Percentiles rank a stretch among this genome's conserved stretches.
These are phyloP conservation scores for Tylopilus sp. DNA, from an alignment of 768 basidiomycete species.

Conservation along the genomic window DNA sequence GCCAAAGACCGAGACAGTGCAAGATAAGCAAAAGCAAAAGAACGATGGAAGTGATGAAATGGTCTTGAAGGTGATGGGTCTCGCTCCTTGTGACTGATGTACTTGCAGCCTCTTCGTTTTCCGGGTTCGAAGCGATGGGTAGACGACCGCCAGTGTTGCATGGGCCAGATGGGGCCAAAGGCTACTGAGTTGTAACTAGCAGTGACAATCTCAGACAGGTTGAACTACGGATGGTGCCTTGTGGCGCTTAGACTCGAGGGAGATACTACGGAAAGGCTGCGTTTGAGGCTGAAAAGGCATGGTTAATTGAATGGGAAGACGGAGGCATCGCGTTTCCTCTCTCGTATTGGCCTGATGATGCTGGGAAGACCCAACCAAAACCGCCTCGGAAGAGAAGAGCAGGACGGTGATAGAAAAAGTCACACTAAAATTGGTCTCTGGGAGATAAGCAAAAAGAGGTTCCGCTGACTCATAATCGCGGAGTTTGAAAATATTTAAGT, in stretches of 20 bases:
- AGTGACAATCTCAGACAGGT: background rate
- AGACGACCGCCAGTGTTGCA: background rate
- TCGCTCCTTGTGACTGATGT: background rate
- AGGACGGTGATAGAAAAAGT: background rate
- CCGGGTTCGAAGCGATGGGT: background rate
- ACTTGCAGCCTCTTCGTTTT: background rate
- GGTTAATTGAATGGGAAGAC: background rate
- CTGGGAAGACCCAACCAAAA: background rate
- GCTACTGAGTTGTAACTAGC: background rate
- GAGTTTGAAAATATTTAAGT: slow-evolving; percentile 14
- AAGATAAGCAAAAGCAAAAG: background rate
- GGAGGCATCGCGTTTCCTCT: background rate
- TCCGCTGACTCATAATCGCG: slow-evolving; percentile 22
- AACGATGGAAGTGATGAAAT: background rate
- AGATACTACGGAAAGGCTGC: background rate
- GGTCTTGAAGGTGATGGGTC: background rate
- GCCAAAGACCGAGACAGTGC: background rate
- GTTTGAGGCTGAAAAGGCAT: background rate
- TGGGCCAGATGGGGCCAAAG: background rate
- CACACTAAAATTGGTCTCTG: background rate
- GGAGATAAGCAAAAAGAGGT: background rate
- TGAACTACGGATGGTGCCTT: slow-evolving; percentile 2
- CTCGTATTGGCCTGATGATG: slow-evolving; percentile 6
- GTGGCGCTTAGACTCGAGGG: background rate
- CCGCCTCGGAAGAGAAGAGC: background rate